Evolutionary conservation across 2,329 filamentous ascomycete species (phyloP), one percentile per base, ranked within the genome.

Genomic region (Hymenoscyphus fraxineus): DNA sequence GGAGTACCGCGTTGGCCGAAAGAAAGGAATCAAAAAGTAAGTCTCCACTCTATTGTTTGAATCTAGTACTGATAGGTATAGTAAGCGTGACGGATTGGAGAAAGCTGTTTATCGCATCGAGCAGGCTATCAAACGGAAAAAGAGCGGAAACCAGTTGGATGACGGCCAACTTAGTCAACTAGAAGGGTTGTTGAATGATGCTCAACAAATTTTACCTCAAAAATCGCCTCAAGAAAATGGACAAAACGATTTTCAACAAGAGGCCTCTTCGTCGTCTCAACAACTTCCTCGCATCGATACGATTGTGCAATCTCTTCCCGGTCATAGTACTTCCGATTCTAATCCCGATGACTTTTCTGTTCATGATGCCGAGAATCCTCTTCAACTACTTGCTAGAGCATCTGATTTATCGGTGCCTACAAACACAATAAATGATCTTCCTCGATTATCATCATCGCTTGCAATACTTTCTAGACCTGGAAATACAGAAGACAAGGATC

Each of bases 21-120:
- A 90, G 72, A 91, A 91, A 73, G 89, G 89, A 27, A 88, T 91
- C 66, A 92, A 91, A 75, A 92, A 92, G 89, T 89, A 77, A 76
- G 80, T 69, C 3, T 22, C 12, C 16, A 6, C 7, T 51, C 9
- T 51, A 16, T 51, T 32, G 1, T 19, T 51, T 16, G 15, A 31
- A 13, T 13, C 6, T 6, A 40, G 39, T 40, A n/a, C 6, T 47
- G 22, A 27, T 10, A n/a, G 27, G 10, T 38, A 16, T 67, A 91
- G 89, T 76, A 92, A 92, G 76, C 85, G 89, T 51, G 88, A 87
- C 16, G 89, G 89, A 0, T 78, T 92, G 38, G 89, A 91, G 67
- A 92, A 91, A 76, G 89, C 89, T 2, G 82, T 92, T 22, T 86
- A 85, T 71, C 88, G 91, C 72, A 88, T 92, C 66, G 88, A 91